Evolutionary conservation across 192 early-diverging fungal species (phyloP).

Genomic region (Dissophora ornata): DNA sequence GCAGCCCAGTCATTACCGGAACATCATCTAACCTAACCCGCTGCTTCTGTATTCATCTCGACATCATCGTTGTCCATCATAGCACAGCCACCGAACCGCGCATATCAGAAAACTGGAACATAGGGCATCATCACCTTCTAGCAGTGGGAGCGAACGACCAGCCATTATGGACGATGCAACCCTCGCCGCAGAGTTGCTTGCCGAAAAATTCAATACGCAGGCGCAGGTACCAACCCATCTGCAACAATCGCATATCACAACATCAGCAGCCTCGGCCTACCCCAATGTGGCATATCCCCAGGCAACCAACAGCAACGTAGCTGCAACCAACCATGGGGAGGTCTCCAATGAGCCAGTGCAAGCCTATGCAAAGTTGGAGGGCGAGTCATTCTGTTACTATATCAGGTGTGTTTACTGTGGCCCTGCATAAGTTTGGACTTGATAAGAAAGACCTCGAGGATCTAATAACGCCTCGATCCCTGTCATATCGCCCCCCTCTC

Average conservation of each 20-base stretch:
- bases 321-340: conserved; percentile 7
- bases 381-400: conserved; percentile 84
- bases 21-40: too few species aligned
- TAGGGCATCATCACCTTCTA: too few species aligned
- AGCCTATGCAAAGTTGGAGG: conserved; percentile 92
- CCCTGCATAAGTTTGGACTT: too few species aligned
- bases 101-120: neutral
- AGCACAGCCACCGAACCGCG: neutral
- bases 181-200: conserved; percentile 20
- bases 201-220: conserved; percentile 16
- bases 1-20: too few species aligned
- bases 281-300: conserved; percentile 9
- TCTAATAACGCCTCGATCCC: too few species aligned
- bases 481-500: neutral
- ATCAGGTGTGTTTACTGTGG: conserved; percentile 56
- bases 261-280: conserved; percentile 1
- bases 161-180: conserved; percentile 26
- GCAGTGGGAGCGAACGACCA: neutral
- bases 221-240: conserved; percentile 6
- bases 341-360: conserved; percentile 68
- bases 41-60: too few species aligned
- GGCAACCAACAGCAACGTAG: conserved; percentile 11
- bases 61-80: too few species aligned
- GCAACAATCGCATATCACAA: conserved; percentile 10
- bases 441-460: too few species aligned